A percentile compares a stretch with the other conserved stretches of the same genome.
Evolutionary conservation across 2,329 filamentous ascomycete genomes (phyloP).

Genomic region (Exophiala spinifera): DNA sequence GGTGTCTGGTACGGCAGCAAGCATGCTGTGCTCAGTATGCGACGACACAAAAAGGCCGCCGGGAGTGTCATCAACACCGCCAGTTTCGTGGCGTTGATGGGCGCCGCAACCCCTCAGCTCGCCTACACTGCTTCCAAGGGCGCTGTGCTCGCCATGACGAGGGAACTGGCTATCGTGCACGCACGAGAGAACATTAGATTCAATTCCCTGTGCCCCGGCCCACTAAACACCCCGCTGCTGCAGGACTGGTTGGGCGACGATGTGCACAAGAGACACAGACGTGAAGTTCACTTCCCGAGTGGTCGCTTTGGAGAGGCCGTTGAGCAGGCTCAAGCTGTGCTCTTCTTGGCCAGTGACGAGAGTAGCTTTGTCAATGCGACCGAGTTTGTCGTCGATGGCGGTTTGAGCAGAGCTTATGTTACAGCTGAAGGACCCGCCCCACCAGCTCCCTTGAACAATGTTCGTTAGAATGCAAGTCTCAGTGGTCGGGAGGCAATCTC

Average conservation of each 20-base stretch:
- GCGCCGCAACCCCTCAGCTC: constrained; percentile 30
- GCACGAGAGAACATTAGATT: constrained; percentile 86
- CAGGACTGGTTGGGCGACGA: constrained; percentile 95
- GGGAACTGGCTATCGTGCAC: constrained; percentile 85
- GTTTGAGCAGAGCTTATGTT: constrained; percentile 88
- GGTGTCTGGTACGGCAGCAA: constrained; percentile 97
- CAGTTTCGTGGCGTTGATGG: constrained; percentile 29
- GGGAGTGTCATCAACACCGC: constrained; percentile 49
- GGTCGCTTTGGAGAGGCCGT: constrained; percentile 91
- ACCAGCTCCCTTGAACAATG: constrained; percentile 49
- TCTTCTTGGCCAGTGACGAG: constrained; percentile 86
- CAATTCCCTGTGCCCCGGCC: constrained; percentile 86
- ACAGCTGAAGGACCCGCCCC: constrained; percentile 59
- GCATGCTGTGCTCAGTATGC: constrained; percentile 79
- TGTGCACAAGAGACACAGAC: constrained; percentile 71
- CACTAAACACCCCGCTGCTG: constrained; percentile 84
- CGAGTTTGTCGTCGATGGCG: constrained; percentile 93
- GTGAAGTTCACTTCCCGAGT: constrained; percentile 84
- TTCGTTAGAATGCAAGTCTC: constrained; percentile 1
- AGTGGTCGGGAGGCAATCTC: not conserved
- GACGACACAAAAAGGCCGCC: constrained; percentile 72
- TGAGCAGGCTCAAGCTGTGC: constrained; percentile 84
- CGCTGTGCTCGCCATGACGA: constrained; percentile 82
- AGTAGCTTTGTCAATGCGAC: constrained; percentile 84
- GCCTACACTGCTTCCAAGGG: constrained; percentile 95